phyloP scores from a whole-genome alignment of 495 filamentous ascomycete genomes.

The Hypoxylon fuscum region DNA sequence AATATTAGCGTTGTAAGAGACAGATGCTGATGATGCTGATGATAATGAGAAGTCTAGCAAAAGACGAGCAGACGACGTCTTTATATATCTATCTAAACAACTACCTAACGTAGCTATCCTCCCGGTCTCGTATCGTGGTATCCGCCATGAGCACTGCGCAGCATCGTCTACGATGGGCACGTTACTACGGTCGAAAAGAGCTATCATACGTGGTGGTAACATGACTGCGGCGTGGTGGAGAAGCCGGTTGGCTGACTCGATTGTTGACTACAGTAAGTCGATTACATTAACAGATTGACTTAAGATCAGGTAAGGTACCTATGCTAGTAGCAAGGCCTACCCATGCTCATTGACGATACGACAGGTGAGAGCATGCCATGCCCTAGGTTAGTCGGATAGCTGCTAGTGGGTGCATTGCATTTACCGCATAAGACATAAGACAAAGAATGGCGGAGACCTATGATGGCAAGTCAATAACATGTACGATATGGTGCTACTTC shows the following conservation, averaged over 20 bases:
- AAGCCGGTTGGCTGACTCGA: constrained; percentile 1
- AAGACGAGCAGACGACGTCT: constrained; percentile 16
- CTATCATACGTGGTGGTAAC: constrained; percentile 36
- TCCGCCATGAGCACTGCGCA: constrained; percentile 8
- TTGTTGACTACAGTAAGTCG: constrained; percentile 3
- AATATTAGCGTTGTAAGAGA: constrained; percentile 27
- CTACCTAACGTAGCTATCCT: constrained; percentile 11
- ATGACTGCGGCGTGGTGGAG: constrained; percentile 32
- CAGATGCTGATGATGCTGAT: constrained; percentile 13
- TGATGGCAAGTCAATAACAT: constrained; percentile 16
- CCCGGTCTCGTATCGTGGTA: constrained; percentile 14
- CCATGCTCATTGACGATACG: constrained; percentile 26
- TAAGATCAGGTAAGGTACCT: background rate
- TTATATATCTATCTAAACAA: constrained; percentile 29
- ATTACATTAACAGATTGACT: constrained; percentile 9
- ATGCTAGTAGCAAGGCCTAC: constrained; percentile 14
- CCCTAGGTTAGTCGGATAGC: constrained; percentile 10
- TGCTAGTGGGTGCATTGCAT: background rate
- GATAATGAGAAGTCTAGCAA: constrained; percentile 16
- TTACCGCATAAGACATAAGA: constrained; percentile 15
- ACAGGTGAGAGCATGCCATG: constrained; percentile 17
- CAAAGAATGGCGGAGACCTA: constrained; percentile 16
- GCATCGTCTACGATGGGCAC: constrained; percentile 22
- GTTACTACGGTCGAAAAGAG: constrained; percentile 33
- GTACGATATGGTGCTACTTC: constrained; percentile 24